These are phyloP conservation scores for Penicillium psychrosexuale DNA, from an alignment of 2,329 filamentous ascomycete genomes.

Conservation along the genomic window DNA sequence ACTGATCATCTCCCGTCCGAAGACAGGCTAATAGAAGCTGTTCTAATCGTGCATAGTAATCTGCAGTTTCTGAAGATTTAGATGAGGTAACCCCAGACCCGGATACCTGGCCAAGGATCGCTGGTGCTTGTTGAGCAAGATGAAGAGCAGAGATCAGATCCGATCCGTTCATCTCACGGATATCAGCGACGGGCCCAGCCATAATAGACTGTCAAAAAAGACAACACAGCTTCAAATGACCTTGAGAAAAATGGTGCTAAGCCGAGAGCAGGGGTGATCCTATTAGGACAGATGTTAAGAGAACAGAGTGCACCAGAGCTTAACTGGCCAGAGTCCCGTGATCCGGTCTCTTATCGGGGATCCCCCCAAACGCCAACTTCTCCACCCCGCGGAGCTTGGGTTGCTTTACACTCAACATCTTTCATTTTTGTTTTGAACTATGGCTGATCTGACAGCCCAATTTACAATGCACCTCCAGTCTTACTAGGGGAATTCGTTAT, in stretches of 20 bases:
- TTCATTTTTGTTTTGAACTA: neutral
- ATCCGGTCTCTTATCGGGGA: constrained; percentile 24
- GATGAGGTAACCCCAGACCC: constrained; percentile 48
- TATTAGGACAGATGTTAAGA: neutral
- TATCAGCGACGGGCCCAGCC: constrained; percentile 12
- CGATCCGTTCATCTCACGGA: constrained; percentile 27
- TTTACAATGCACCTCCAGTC: neutral
- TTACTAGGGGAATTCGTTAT: neutral
- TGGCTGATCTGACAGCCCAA: neutral
- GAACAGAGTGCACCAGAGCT: constrained; percentile 1
- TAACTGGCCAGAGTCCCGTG: constrained; percentile 18
- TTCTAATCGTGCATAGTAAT: constrained; percentile 82
- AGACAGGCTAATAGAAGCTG: constrained; percentile 82
- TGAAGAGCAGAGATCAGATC: constrained; percentile 48
- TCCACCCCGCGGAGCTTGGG: constrained; percentile 9
- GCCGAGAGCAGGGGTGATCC: neutral
- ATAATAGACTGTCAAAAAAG: constrained; percentile 4
- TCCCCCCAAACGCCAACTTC: neutral
- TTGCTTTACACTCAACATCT: neutral
- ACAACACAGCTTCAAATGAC: neutral
- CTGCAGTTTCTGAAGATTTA: constrained; percentile 64
- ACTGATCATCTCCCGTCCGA: constrained; percentile 75
- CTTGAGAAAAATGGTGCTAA: neutral
- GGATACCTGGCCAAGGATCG: constrained; percentile 46
- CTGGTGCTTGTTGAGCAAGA: constrained; percentile 43